Base-by-base conservation (phyloP, 352 stramenopile species). In the Ophiocytium majus region DNA sequence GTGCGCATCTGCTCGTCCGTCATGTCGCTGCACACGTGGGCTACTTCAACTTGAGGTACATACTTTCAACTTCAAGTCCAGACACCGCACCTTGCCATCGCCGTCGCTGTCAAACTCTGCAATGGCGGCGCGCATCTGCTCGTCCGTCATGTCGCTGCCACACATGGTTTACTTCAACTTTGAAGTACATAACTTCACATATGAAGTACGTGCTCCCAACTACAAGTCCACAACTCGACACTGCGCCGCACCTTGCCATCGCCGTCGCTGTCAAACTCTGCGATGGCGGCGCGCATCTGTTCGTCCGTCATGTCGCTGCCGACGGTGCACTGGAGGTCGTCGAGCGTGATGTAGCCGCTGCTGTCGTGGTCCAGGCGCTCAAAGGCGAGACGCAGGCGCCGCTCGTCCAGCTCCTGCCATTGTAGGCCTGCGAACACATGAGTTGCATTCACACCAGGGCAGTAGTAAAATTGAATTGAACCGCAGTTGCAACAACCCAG, bases 331-430 rank as follows among this genome's bases (percentile, higher is more conserved):
- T 83, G 80, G 0, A 88, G 66, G 80, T 88, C 79, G 0, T 86
- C 75, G 31, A 88, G 49, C n/a, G 82, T 86, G 57, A 88, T 88
- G 81, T 76, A 88, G 17, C 85, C 85, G 33, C 63, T 87, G 50
- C 83, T 76, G 79, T 84, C 82, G 75, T 80, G 85, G 66, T 88
- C 85, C 32, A 88, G 85, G 36, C 85, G 81, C 34, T 88, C 85
- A 84, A 88, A 88, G 0, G 85, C 85, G n/a, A 84, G 75, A 10
- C 85, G 43, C 33, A 88, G 74, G 28, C 35, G 17, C 36, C 50
- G 17, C 78, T 83, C 81, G 49, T 88, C 85, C 23, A 88, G 57
- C 50, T 86, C 14, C 71, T 83, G 74, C 64, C 76, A 76, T 75
- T 88, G 81, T 23, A 88, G 79, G 0, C 79, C 84, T 34, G 71